phyloP scores from a whole-genome alignment of 1,284 basidiomycete species.

The Pascua sp. region DNA sequence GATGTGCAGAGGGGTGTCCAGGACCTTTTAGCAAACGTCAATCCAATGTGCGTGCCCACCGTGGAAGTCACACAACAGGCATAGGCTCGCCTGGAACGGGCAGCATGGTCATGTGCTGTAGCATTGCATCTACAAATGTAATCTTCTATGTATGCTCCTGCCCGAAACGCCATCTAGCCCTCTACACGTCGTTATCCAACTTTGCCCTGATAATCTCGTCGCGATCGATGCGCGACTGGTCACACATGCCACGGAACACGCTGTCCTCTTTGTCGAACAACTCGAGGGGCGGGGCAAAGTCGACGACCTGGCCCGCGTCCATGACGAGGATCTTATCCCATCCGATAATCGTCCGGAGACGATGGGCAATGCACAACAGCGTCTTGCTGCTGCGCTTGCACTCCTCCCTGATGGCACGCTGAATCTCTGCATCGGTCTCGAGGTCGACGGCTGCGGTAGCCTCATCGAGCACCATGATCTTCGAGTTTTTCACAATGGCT shows the following conservation, averaged over 20 bases:
- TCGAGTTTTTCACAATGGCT: slow-evolving; percentile 65
- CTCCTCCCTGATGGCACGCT: slow-evolving; percentile 58
- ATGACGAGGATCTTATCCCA: slow-evolving; percentile 74
- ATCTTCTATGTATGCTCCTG: too few species aligned
- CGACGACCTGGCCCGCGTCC: slow-evolving; percentile 61
- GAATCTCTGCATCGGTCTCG: slow-evolving; percentile 70
- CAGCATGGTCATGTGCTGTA: too few species aligned
- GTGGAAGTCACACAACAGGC: too few species aligned
- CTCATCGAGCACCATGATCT: slow-evolving; percentile 61
- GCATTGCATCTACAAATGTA: too few species aligned
- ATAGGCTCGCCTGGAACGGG: too few species aligned
- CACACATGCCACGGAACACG: slow-evolving; percentile 42
- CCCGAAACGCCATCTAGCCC: too few species aligned
- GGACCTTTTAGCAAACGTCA: too few species aligned
- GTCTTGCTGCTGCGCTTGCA: slow-evolving; percentile 59
- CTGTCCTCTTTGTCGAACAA: slow-evolving; percentile 27
- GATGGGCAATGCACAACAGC: slow-evolving; percentile 74
- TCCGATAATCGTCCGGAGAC: slow-evolving; percentile 68
- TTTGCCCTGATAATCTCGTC: slow-evolving; percentile 39
- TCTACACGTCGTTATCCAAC: background rate
- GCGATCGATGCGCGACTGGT: slow-evolving; percentile 45
- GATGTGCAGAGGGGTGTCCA: too few species aligned
- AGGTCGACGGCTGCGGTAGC: slow-evolving; percentile 61
- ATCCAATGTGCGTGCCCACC: too few species aligned
- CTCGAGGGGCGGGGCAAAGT: slow-evolving; percentile 15